Base-by-base conservation (phyloP, 306 rosid species). In the Senna siamea region DNA sequence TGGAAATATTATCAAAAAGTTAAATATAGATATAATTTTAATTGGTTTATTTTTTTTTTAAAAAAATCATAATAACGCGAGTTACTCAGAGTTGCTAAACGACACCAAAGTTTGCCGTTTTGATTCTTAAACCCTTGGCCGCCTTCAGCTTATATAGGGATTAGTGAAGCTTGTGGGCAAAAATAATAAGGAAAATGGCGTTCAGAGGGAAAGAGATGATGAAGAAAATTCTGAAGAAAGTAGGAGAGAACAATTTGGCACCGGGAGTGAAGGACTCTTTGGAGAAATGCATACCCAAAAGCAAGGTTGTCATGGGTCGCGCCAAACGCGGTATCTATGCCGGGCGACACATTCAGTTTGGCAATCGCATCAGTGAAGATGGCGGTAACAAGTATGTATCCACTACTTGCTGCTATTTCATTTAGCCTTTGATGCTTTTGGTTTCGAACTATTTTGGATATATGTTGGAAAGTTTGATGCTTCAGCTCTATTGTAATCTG, bases 251-350 rank as follows among this genome's bases (percentile, higher is more conserved):
- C 35, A 89, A 76, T 79, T 69, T 94, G 80, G 81, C 81, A 1
- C 88, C 88, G 1, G 82, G 88, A 76, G 63, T 77, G 77, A 91
- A 88, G 76, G 85, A 89, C 15, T 87, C 92, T 5, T 50, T 94
- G 77, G 87, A 87, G 91, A 87, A 76, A 71, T 76, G 77, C 70
- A 69, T 94, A 13, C 99, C 99, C 22, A 76, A 73, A 52, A 84
- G 84, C 51, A 92, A 89, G 65, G 69, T 94, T 22, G 89, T 94
- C 12, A 94, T 94, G 99, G 73, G 73, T 63, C 88, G 97, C 54
- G 99, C 97, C 59, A 88, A 94, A 57, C 95, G 97, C 2, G 97
- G 99, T 28, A 82, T 94, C 66, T 94, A 11, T 73, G 99, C 97
- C 1, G 97, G 99, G 15, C 76, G 87, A 38, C 99, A 92, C 74